Evolutionary conservation across 371 early-diverging fungal species (phyloP), one percentile per base, ranked within the genome.

Genomic region (Actinomortierella wolfii): DNA sequence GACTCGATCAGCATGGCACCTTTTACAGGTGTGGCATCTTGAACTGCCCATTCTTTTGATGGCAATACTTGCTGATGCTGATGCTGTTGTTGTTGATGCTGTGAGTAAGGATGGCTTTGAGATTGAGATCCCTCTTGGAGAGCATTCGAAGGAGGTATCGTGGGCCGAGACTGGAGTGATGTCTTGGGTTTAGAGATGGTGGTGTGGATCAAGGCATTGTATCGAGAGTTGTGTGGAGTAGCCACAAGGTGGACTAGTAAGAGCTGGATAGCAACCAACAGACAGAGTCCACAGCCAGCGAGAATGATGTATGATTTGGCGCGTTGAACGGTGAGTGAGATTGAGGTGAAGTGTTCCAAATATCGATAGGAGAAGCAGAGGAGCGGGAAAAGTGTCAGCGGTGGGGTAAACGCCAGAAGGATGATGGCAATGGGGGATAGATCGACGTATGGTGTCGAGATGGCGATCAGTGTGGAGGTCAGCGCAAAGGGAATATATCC

Each of bases 401-500:
- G 66, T 1, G 71, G 71, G 1, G 65, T 53, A 48, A 71, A 56
- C 0, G 71, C 71, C 6, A 71, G 42, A 9, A 71, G 62, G 21
- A 65, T 65, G 28, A 59, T 59, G 39, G 48, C 59, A 29, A 71
- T 48, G 6, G 66, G 54, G 1, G 61, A 26, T 2, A 71, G 49
- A 11, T 55, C 20, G 49, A 71, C 49, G 42, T 48, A 61, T 0
- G 71, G 71, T 7, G 61, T 61, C 0, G 71, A 71, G n/a, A 62
- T 58, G 1, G 66, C 54, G 25, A 65, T 41, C 18, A 71, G 41
- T 28, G 40, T 62, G 5, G 65, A 65, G 6, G 71, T 65, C 21
- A 71, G 62, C 14, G 66, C 71, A 44, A 71, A 65, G 7, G 71
- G 71, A 41, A 71, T 59, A 17, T 71, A 71, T 25, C 66, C 71